Conservation (phyloP, 1,284 basidiomycete genomes). For the Cryptococcus jaspeensis region DNA sequence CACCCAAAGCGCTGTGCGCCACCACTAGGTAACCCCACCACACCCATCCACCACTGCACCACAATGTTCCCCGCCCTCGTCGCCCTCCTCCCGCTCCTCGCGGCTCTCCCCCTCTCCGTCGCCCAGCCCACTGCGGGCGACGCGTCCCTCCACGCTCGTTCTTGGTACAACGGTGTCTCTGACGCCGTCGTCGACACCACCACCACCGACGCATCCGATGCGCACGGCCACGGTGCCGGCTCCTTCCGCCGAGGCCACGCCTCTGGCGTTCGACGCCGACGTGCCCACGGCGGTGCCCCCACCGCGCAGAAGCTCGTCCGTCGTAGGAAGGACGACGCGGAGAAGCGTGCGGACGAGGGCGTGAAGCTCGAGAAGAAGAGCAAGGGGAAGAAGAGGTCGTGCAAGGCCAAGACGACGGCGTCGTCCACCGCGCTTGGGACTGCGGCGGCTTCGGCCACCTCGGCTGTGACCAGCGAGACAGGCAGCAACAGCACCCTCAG, state of each 20-base stretch:
- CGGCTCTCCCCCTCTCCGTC: slow-evolving; percentile 5
- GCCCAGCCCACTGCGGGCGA: not conserved
- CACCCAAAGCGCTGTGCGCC: slow-evolving; percentile 5
- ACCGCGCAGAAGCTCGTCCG: slow-evolving; percentile 12
- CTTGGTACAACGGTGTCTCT: slow-evolving; percentile 9
- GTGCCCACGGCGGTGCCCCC: not conserved
- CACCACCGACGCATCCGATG: not conserved
- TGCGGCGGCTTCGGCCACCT: slow-evolving; percentile 2
- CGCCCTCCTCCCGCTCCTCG: slow-evolving; percentile 18
- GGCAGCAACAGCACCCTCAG: no score
- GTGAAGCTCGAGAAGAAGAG: no score
- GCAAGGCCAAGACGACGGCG: slow-evolving; percentile 4
- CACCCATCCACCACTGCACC: slow-evolving; percentile 10
- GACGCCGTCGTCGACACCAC: not conserved
- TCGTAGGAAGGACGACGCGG: slow-evolving; percentile 5
- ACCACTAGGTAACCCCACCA: no score
- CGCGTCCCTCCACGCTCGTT: slow-evolving; percentile 6
- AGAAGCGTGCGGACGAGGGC: not conserved
- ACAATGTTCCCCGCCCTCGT: slow-evolving; percentile 13
- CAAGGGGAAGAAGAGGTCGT: slow-evolving; percentile 8
- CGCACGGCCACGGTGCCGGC: slow-evolving; percentile 6
- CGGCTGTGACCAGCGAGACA: slow-evolving; percentile 6
- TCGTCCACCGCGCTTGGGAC: not conserved
- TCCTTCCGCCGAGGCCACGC: slow-evolving; percentile 1
- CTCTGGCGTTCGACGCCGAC: not conserved